Evolutionary conservation across 495 filamentous ascomycete genomes (phyloP), one percentile per base, ranked within the genome.

Genomic region (Tricharina praecox): DNA sequence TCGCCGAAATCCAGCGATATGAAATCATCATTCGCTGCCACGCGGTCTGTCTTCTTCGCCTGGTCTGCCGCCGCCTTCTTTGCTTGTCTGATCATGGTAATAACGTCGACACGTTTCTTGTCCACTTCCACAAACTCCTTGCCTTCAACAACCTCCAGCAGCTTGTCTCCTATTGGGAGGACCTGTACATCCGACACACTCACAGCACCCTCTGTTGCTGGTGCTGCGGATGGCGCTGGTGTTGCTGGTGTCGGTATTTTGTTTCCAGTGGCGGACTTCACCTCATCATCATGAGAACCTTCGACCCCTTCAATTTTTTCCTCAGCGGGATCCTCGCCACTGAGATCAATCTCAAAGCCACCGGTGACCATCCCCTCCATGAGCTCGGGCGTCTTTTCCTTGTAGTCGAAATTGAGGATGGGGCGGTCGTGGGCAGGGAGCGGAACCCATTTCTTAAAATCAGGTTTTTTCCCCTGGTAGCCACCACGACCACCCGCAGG

Each of bases 1-100:
- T 75, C 19, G 40, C 64, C n/a, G 64, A 63, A 50, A 51, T 56
- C 51, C 67, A 74, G 20, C 33, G 59, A 19, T 70, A 76, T 60
- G 58, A 65, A 48, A 57, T 67, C 15, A 42, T 75, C 47, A 18
- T 56, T 28, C 53, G 68, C 23, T 66, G 67, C 35, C 56, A 63
- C 5, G 5, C 70, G 20, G 56, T 67, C 28, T 50, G 63, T 54
- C 16, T 45, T 45, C 20, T 44, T 16, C 35, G 43, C 32, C 20
- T 23, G 15, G 21, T 16, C 44, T 21, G 21, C 1, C 23, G 71
- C 16, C 66, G 66, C 1, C 49, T 68, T 35, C 56, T 71, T 16
- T 65, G 70, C 54, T 56, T 61, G 23, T 23, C 58, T 53, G 28
- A 61, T 57, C 58, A 61, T 57, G 28, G 53, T 52, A 33, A 61